Conservation (phyloP, 176 grass and related monocot species). For the Zea luxurians region DNA sequence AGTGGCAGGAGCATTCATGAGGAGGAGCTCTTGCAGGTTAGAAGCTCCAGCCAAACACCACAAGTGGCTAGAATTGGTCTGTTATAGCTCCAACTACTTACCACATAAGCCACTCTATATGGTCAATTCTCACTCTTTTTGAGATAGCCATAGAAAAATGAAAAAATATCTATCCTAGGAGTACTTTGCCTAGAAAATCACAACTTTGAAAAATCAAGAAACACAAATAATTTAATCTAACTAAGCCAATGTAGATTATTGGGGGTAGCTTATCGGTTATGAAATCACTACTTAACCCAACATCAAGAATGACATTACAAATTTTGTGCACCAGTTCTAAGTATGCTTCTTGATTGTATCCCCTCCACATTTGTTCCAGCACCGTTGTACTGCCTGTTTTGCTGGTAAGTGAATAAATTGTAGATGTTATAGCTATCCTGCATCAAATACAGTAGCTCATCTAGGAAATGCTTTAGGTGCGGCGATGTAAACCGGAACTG, state of each 20-base stretch:
- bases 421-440: constrained; percentile 90
- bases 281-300: constrained; percentile 92
- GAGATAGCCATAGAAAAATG: neutral
- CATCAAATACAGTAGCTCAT: constrained; percentile 88
- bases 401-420: constrained; percentile 91
- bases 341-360: constrained; percentile 90
- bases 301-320: constrained; percentile 75
- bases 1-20: no score
- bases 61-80: neutral
- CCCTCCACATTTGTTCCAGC: constrained; percentile 80
- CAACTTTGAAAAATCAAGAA: no score
- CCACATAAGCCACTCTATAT: neutral
- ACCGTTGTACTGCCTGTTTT: constrained; percentile 76
- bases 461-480: constrained; percentile 89
- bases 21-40: no score
- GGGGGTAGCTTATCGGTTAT: constrained; percentile 70
- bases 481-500: constrained; percentile 94
- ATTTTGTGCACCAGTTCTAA: constrained; percentile 95
- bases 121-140: neutral
- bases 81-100: neutral
- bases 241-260: no score
- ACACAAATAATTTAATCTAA: no score
- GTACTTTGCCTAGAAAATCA: neutral
- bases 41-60: no score
- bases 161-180: neutral